phyloP scores from a whole-genome alignment of 306 rosid genomes.

The Prunus armeniaca region DNA sequence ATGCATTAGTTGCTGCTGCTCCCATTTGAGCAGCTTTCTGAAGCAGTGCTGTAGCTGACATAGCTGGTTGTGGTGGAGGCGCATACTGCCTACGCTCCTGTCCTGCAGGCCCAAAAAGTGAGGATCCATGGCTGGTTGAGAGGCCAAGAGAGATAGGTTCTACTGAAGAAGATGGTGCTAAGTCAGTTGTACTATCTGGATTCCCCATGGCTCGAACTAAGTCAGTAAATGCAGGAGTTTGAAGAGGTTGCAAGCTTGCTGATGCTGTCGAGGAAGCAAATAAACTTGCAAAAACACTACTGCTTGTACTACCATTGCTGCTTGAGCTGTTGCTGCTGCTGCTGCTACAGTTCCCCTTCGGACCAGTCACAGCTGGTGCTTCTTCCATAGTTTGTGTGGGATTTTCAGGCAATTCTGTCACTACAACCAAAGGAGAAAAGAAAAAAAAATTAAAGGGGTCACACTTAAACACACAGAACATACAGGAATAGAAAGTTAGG shows the following conservation, averaged over 20 bases:
- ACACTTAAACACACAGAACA: slow-evolving; percentile 23
- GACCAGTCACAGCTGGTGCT: slow-evolving; percentile 24
- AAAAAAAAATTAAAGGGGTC: slow-evolving; percentile 25
- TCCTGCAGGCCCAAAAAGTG: slow-evolving; percentile 60
- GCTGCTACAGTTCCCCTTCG: slow-evolving; percentile 52
- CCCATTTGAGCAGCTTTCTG: slow-evolving; percentile 99
- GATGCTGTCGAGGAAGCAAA: slow-evolving; percentile 72
- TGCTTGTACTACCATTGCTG: slow-evolving; percentile 51
- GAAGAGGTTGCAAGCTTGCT: slow-evolving; percentile 50
- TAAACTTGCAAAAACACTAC: slow-evolving; percentile 72
- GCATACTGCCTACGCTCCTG: slow-evolving; percentile 62
- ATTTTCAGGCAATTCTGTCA: slow-evolving; percentile 47
- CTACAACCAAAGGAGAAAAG: slow-evolving; percentile 2
- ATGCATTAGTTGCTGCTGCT: slow-evolving; percentile 62
- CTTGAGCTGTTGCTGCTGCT: slow-evolving; percentile 52
- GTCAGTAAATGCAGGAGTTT: slow-evolving; percentile 48
- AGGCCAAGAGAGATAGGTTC: slow-evolving; percentile 86
- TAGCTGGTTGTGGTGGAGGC: slow-evolving; percentile 60
- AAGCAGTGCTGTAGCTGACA: slow-evolving; percentile 93
- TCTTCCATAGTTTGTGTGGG: slow-evolving; percentile 49
- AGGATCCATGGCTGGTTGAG: slow-evolving; percentile 52
- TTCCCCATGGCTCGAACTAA: slow-evolving; percentile 54
- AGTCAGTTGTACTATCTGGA: slow-evolving; percentile 46
- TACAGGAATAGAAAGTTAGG: slow-evolving; percentile 25
- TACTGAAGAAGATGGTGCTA: slow-evolving; percentile 41